Percentiles rank a stretch among this genome's conserved stretches.
phyloP scores from a whole-genome alignment of 139 green algal species.

The Ettlia oleoabundans region DNA sequence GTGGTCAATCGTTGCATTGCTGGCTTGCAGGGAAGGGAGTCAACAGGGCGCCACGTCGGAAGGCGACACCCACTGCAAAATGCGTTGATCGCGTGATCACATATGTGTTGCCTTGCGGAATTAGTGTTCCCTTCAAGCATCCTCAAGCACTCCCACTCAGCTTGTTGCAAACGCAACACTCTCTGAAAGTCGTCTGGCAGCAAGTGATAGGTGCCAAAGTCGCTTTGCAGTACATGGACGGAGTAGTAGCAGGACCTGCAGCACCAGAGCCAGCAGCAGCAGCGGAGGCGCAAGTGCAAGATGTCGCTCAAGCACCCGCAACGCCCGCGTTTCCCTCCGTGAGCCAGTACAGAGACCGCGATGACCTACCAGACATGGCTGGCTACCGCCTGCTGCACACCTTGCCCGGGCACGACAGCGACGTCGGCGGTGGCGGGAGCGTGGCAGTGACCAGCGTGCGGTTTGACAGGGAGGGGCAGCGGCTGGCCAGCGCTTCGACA shows the following conservation, averaged over 20 bases:
- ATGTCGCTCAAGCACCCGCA: background rate
- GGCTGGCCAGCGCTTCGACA: constrained; percentile 73
- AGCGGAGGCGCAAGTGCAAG: background rate
- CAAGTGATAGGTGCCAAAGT: background rate
- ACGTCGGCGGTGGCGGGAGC: too few species aligned
- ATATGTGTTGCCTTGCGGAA: too few species aligned
- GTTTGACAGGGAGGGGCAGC: constrained; percentile 54
- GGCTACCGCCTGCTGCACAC: constrained; percentile 30
- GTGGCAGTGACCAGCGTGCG: constrained; percentile 57
- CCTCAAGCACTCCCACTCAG: too few species aligned
- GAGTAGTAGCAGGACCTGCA: background rate
- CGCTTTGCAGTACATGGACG: background rate
- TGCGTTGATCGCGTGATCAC: too few species aligned
- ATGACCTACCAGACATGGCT: background rate
- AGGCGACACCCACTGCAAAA: too few species aligned
- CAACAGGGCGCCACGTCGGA: too few species aligned
- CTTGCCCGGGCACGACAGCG: constrained; percentile 51
- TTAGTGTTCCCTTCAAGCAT: too few species aligned
- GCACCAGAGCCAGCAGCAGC: background rate
- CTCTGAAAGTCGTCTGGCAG: background rate
- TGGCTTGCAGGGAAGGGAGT: too few species aligned
- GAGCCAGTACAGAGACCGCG: background rate
- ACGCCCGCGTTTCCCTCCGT: background rate
- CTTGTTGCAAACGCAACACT: too few species aligned
- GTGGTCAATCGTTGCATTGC: too few species aligned